Percentiles rank a stretch among this genome's conserved stretches.
Conservation (phyloP, 225 moss, liverwort and hornwort genomes). For the Bryoerythrophyllum caledonicum region DNA sequence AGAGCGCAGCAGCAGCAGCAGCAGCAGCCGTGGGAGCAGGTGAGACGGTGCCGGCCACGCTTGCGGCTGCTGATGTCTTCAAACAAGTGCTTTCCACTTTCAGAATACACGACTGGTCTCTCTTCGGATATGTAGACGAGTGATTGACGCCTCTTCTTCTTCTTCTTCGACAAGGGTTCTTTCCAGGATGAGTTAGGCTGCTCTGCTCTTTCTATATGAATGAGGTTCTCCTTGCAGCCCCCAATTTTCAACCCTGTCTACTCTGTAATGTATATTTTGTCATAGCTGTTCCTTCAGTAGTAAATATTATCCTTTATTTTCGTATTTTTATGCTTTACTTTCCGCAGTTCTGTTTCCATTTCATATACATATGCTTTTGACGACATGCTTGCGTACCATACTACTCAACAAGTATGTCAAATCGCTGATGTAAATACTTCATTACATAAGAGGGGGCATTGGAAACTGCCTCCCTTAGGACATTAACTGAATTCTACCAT, state of each 20-base stretch:
- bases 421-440: background rate
- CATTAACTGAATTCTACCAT: too few relatives aligned
- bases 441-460: too few relatives aligned
- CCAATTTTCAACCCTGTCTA: background rate
- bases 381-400: background rate
- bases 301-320: background rate
- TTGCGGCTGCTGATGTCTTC: slow-evolving; percentile 38
- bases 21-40: slow-evolving; percentile 47
- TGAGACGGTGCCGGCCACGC: slow-evolving; percentile 24
- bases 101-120: slow-evolving; percentile 49
- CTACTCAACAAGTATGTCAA: background rate
- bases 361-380: too few relatives aligned
- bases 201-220: background rate
- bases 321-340: background rate
- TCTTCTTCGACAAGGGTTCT: slow-evolving; percentile 1
- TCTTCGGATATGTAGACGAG: slow-evolving; percentile 44
- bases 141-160: background rate
- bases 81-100: slow-evolving; percentile 44
- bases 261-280: slow-evolving; percentile 4
- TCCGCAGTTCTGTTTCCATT: background rate
- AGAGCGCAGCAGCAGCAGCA: slow-evolving; percentile 35
- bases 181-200: slow-evolving; percentile 1
- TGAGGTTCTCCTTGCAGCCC: slow-evolving; percentile 6
- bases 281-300: background rate
- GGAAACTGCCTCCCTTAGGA: too few relatives aligned